A percentile compares a stretch with the other conserved stretches of the same genome.
Conservation (phyloP, 768 basidiomycete genomes). For the Phylloporus arenicola region DNA sequence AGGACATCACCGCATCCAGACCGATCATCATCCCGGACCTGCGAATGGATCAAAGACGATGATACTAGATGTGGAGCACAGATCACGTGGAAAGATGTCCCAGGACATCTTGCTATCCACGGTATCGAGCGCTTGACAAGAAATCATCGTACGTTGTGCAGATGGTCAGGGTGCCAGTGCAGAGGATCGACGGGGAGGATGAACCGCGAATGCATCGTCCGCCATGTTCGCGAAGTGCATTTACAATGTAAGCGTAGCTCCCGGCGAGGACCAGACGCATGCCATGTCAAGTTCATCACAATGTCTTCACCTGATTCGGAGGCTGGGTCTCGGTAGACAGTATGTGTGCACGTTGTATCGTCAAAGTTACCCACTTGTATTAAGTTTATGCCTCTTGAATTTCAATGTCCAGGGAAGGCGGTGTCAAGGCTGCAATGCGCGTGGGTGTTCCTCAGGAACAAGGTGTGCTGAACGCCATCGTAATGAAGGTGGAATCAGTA, state of each 20-base stretch:
- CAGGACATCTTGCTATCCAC: constrained; percentile 2
- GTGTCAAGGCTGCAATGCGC: too few relatives aligned
- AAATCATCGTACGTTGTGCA: neutral
- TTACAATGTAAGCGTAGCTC: neutral
- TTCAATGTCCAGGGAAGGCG: too few relatives aligned
- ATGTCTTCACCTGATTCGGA: too few relatives aligned
- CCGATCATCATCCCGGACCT: neutral
- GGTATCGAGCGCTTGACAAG: neutral
- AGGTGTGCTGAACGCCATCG: too few relatives aligned
- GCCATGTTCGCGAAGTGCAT: constrained; percentile 4
- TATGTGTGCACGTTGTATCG: neutral
- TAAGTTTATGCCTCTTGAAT: too few relatives aligned
- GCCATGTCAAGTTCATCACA: neutral
- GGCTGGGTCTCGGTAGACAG: neutral
- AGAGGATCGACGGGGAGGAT: neutral
- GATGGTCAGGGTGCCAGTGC: neutral
- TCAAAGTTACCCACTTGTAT: neutral
- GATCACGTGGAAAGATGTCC: neutral
- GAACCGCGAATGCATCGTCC: constrained; percentile 1
- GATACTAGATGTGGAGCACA: neutral
- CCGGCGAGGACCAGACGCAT: neutral
- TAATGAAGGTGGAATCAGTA: too few relatives aligned
- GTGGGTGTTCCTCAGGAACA: too few relatives aligned
- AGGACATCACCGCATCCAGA: neutral
- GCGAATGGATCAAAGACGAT: neutral